These are phyloP conservation scores for Colletotrichum tofieldiae DNA, from an alignment of 2,329 filamentous ascomycete species.

Conservation along the genomic window DNA sequence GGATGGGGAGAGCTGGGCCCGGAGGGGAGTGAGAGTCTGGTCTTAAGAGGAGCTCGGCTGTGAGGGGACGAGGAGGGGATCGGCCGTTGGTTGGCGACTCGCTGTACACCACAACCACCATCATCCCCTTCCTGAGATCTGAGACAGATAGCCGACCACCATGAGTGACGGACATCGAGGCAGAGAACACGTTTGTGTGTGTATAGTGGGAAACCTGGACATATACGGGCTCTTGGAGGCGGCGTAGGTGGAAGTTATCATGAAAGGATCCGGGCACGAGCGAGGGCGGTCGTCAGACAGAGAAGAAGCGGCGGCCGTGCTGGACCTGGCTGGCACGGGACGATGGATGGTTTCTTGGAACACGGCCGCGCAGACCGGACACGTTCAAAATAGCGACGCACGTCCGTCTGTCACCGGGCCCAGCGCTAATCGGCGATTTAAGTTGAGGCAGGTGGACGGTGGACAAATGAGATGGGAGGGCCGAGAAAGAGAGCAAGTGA, in stretches of 20 bases:
- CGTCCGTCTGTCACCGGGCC: neutral
- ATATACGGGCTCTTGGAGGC: neutral
- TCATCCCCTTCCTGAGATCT: neutral
- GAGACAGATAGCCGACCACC: neutral
- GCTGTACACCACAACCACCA: neutral
- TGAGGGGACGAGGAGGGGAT: neutral
- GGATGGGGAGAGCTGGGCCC: neutral
- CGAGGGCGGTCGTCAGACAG: neutral
- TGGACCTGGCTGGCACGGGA: slow-evolving; percentile 24
- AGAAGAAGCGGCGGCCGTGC: slow-evolving; percentile 9
- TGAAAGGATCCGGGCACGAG: neutral
- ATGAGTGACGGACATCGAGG: neutral
- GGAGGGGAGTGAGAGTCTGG: neutral
- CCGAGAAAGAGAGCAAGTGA: neutral
- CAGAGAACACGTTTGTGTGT: neutral
- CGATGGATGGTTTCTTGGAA: slow-evolving; percentile 11
- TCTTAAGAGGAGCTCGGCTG: neutral
- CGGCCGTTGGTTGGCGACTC: neutral
- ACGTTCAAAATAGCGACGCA: slow-evolving; percentile 13
- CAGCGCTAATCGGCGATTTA: slow-evolving; percentile 22
- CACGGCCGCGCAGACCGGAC: neutral
- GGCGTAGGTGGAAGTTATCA: neutral
- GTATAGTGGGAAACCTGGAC: neutral
- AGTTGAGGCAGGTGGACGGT: neutral
- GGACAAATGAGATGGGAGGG: neutral